Percentiles rank a stretch among this genome's conserved stretches.
Evolutionary conservation across 1,139 yeast genomes (phyloP).

Genomic region (Taphrina flavorubra): DNA sequence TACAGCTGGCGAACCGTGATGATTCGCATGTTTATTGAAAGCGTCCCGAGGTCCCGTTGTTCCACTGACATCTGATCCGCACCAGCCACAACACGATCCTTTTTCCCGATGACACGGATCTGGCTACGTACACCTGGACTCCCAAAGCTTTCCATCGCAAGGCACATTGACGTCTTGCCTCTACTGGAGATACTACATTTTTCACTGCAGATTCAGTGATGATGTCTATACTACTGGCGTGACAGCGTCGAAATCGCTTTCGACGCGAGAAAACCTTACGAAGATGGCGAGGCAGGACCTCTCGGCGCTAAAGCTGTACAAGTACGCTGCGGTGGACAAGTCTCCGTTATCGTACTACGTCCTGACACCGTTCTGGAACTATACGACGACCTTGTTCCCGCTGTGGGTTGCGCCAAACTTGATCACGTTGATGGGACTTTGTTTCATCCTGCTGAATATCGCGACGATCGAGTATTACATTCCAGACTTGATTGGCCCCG

Average conservation of each 20-base stretch:
- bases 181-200: no score
- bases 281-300: conserved; percentile 26
- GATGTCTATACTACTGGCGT: no score
- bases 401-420: conserved; percentile 77
- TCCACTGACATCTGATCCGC: background rate
- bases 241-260: no score
- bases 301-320: conserved; percentile 36
- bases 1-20: no score
- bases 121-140: background rate
- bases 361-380: conserved; percentile 74
- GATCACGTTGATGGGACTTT: conserved; percentile 69
- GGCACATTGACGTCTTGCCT: no score
- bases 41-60: background rate
- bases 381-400: conserved; percentile 71
- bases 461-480: conserved; percentile 58
- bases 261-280: no score
- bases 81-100: no score
- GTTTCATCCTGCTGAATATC: conserved; percentile 64
- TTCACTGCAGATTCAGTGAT: no score
- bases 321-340: conserved; percentile 63
- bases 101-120: no score
- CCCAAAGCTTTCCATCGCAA: no score
- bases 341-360: conserved; percentile 68
- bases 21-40: background rate
- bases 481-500: conserved; percentile 61